A percentile compares a stretch with the other conserved stretches of the same genome.
Evolutionary conservation across 805 yeast species (phyloP).

Genomic region (Spathaspora boniae): DNA sequence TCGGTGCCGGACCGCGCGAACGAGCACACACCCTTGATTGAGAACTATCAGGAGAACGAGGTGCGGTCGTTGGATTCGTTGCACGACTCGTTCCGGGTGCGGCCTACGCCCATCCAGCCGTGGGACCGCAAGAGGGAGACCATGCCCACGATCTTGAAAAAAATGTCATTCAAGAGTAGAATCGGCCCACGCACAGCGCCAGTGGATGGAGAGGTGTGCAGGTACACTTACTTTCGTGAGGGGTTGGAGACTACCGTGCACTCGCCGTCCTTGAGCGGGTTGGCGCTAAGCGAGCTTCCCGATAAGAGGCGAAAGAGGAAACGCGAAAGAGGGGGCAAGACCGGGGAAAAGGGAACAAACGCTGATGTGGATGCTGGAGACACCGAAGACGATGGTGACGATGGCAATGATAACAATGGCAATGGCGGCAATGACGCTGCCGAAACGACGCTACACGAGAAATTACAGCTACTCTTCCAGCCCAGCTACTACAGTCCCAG

Average conservation of each 20-base stretch:
- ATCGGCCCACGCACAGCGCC: conserved; percentile 8
- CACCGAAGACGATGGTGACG: conserved; percentile 6
- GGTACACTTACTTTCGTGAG: conserved; percentile 92
- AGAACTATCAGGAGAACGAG: conserved; percentile 30
- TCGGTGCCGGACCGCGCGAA: conserved; percentile 13
- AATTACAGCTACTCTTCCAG: conserved; percentile 22
- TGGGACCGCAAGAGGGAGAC: conserved; percentile 49
- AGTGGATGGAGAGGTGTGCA: conserved; percentile 29
- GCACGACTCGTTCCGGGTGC: conserved; percentile 44
- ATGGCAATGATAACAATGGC: not conserved
- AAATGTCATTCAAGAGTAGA: conserved; percentile 2
- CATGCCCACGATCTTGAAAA: conserved; percentile 27
- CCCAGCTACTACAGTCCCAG: conserved; percentile 18
- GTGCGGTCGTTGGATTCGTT: conserved; percentile 37
- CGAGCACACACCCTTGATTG: conserved; percentile 29
- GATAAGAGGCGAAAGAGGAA: too few species aligned
- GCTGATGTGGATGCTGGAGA: conserved; percentile 5
- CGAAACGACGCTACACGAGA: conserved; percentile 8
- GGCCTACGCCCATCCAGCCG: conserved; percentile 75
- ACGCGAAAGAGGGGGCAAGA: too few species aligned
- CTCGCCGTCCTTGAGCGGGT: conserved; percentile 82
- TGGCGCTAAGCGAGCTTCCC: conserved; percentile 28
- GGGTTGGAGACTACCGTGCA: conserved; percentile 87
- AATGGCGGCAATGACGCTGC: conserved; percentile 9
- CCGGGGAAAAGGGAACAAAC: conserved; percentile 5